Percentiles rank a stretch among this genome's conserved stretches.
Evolutionary conservation across 2,329 filamentous ascomycete species (phyloP).

Genomic region (Trematosphaeria pertusa): DNA sequence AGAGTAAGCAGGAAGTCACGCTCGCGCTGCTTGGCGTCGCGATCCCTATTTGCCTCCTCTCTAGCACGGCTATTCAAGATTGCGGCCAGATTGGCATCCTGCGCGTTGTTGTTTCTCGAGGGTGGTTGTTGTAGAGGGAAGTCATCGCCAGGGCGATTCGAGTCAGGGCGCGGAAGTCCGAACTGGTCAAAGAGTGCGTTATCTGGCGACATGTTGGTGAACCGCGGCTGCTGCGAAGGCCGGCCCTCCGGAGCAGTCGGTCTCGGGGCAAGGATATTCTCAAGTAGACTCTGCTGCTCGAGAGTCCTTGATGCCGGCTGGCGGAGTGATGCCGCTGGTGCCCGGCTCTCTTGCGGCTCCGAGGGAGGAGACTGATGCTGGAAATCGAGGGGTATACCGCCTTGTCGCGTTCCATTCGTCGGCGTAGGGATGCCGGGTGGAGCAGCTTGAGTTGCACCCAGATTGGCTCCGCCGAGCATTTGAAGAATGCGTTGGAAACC

Average conservation of each 20-base stretch:
- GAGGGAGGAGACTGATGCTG: conserved; percentile 36
- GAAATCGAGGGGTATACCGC: conserved; percentile 41
- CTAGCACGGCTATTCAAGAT: conserved; percentile 48
- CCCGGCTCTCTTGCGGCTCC: conserved; percentile 32
- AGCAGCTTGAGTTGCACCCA: conserved; percentile 21
- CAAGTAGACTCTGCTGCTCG: conserved; percentile 45
- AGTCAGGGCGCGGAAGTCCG: conserved; percentile 38
- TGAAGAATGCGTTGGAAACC: conserved; percentile 83
- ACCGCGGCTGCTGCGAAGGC: conserved; percentile 37
- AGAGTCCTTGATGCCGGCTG: conserved; percentile 33
- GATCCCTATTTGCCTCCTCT: conserved; percentile 46
- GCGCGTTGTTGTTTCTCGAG: conserved; percentile 37
- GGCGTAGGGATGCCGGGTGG: conserved; percentile 28
- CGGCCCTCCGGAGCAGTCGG: conserved; percentile 39
- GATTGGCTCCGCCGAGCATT: conserved; percentile 70
- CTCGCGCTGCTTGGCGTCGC: conserved; percentile 63
- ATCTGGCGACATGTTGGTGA: conserved; percentile 45
- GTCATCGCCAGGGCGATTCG: conserved; percentile 38
- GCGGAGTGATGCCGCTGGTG: conserved; percentile 24
- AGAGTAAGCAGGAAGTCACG: conserved; percentile 86
- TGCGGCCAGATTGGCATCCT: conserved; percentile 42
- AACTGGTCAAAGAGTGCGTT: conserved; percentile 40
- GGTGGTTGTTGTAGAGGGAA: conserved; percentile 40
- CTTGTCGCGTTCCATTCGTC: conserved; percentile 37
- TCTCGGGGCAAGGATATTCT: conserved; percentile 44